Percentiles rank a stretch among this genome's conserved stretches.
Conservation (phyloP, 208 protist species). For the Trypanosoma mega region DNA sequence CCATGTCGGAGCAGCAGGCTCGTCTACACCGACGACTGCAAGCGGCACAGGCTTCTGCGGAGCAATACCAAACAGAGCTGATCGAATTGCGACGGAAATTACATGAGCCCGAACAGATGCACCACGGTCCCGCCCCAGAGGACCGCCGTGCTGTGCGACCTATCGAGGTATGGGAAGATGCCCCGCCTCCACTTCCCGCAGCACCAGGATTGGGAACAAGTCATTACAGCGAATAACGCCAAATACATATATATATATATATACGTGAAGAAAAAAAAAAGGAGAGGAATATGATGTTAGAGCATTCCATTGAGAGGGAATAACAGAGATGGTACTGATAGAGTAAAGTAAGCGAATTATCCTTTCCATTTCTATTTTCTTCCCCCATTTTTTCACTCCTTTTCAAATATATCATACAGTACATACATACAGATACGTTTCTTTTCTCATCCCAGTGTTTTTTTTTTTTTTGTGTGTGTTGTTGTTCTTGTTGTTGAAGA, state of each 20-base stretch:
- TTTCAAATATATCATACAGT: not conserved
- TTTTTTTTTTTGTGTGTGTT: no score
- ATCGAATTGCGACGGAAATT: constrained; percentile 25
- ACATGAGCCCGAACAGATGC: constrained; percentile 2
- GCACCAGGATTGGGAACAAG: constrained; percentile 7
- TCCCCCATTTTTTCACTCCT: not conserved
- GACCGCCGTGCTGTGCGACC: not conserved
- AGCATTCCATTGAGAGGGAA: no score
- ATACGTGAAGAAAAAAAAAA: no score
- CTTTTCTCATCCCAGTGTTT: not conserved
- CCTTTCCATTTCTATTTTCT: not conserved
- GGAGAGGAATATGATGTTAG: no score
- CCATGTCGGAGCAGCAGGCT: constrained; percentile 30
- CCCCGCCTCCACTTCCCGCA: constrained; percentile 30
- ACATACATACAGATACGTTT: not conserved
- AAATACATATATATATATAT: no score
- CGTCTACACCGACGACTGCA: constrained; percentile 53
- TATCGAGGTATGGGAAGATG: not conserved
- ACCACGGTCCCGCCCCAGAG: constrained; percentile 1
- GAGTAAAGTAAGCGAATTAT: no score
- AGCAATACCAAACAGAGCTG: constrained; percentile 62
- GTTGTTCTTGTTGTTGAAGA: no score
- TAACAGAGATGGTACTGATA: no score
- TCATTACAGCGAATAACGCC: not conserved
- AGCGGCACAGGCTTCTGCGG: constrained; percentile 47